These are phyloP conservation scores for Acaromyces ingoldii DNA, from an alignment of 1,284 basidiomycete genomes.

Conservation along the genomic window DNA sequence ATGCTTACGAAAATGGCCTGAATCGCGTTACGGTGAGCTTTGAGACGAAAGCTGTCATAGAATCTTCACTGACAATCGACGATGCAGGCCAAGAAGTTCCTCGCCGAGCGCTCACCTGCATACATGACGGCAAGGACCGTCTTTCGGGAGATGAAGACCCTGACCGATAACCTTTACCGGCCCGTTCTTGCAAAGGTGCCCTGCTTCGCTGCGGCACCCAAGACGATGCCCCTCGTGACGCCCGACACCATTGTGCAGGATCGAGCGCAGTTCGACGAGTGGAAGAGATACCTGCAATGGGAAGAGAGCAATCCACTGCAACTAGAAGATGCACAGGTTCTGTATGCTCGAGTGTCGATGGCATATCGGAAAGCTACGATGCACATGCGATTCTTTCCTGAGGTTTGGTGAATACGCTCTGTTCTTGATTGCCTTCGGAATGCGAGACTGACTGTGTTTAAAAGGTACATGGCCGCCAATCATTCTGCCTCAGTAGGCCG, in stretches of 20 bases:
- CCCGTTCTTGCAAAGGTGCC: constrained; percentile 40
- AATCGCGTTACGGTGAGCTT: constrained; percentile 73
- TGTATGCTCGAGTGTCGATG: constrained; percentile 69
- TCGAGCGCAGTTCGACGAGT: constrained; percentile 69
- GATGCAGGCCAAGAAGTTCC: constrained; percentile 80
- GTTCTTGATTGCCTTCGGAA: neutral
- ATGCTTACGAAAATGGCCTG: constrained; percentile 82
- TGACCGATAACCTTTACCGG: constrained; percentile 56
- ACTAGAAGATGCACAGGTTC: constrained; percentile 66
- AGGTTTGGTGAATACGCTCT: constrained; percentile 68
- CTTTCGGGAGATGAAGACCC: constrained; percentile 68
- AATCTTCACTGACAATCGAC: neutral
- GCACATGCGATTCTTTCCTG: constrained; percentile 87
- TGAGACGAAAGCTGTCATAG: neutral
- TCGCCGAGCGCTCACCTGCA: constrained; percentile 72
- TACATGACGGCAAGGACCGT: constrained; percentile 92
- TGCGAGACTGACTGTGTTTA: neutral
- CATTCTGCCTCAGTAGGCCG: constrained; percentile 73
- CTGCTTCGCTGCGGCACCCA: constrained; percentile 19
- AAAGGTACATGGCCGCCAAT: constrained; percentile 81
- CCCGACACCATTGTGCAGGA: constrained; percentile 54
- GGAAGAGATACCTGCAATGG: constrained; percentile 91
- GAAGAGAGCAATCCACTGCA: constrained; percentile 91
- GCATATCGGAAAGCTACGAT: constrained; percentile 83
- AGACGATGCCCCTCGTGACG: constrained; percentile 3